Base-by-base conservation (phyloP, 768 basidiomycete genomes). In the Mrakia blollopis region DNA sequence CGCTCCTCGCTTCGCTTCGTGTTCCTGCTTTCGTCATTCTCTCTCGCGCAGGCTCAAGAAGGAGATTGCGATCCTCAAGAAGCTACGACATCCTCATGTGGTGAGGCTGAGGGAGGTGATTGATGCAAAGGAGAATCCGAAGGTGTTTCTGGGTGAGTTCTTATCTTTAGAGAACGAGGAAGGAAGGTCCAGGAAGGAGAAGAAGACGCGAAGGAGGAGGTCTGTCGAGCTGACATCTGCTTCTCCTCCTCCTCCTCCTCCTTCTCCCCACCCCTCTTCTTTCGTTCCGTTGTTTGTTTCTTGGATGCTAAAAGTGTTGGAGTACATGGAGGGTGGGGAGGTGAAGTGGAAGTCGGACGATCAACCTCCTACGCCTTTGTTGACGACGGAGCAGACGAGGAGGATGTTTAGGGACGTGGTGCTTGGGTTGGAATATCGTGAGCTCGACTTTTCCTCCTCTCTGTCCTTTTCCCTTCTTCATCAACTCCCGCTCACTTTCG, bases 1-100 rank as follows among this genome's bases (percentile, higher is more conserved):
- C 39, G 39, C 5, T 35, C 14, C n/a, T n/a, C n/a, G n/a, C n/a
- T n/a, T n/a, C n/a, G n/a, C n/a, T n/a, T n/a, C n/a, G n/a, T n/a
- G n/a, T n/a, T 50, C 39, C 10, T 71, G 70, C 28, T 16, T 30
- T 39, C 60, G 41, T 8, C 25, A 30, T 6, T n/a, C 32, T 28
- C 37, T n/a, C 62, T 39, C 9, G n/a, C 8, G 47, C 79, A 93
- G 93, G 85, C 93, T 97, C 79, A 87, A 89, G 80, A 91, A 90
- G 83, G 96, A 98, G 85, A 94, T 98, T 77, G 97, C 97, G 3
- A 95, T 98, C 83, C 97, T 99, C 93, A 98, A 98, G 86, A 95
- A 97, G 82, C 91, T 92, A 81, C 86, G 90, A 67, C 94, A 97
- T 81, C 90, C 91, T 0, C 90, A 97, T 82, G 90, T 97, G 77